A percentile compares a stretch with the other conserved stretches of the same genome.
phyloP scores from a whole-genome alignment of 176 grass and related monocot genomes.

The Aechmea fasciata region DNA sequence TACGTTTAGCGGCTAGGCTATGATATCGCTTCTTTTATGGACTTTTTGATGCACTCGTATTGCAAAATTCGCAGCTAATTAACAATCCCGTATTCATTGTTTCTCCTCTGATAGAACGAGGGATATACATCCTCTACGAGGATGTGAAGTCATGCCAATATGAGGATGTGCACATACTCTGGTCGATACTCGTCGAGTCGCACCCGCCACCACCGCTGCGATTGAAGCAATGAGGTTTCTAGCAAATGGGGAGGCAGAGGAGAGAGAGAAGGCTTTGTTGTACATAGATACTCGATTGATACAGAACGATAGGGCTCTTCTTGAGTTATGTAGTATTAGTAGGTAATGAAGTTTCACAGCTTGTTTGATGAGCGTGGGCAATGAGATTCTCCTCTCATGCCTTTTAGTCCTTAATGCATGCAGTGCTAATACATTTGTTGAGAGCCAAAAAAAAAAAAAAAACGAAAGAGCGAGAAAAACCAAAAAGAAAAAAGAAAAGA shows the following conservation, averaged over 20 bases:
- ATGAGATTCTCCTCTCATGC: neutral
- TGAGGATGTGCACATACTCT: conserved; percentile 94
- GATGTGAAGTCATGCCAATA: conserved; percentile 95
- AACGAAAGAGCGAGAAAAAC: neutral
- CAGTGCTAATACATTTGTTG: neutral
- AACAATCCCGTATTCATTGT: neutral
- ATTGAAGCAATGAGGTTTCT: conserved; percentile 51
- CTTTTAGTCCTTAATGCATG: neutral
- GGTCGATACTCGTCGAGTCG: conserved; percentile 94
- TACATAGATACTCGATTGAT: conserved; percentile 20
- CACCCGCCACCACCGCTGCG: conserved; percentile 45
- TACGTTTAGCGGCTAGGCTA: too few relatives aligned
- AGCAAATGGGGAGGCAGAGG: conserved; percentile 1
- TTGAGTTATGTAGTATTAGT: neutral
- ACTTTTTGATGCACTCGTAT: neutral
- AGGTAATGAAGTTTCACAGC: neutral
- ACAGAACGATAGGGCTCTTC: neutral
- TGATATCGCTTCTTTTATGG: too few relatives aligned
- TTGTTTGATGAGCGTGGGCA: conserved; percentile 1
- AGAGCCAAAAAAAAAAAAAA: neutral
- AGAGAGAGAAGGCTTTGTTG: conserved; percentile 21
- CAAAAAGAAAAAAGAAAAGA: neutral
- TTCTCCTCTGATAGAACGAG: conserved; percentile 31
- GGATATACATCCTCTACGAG: conserved; percentile 94
- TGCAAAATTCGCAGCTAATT: neutral